Percentiles rank a stretch among this genome's conserved stretches.
Evolutionary conservation across 1,284 basidiomycete genomes (phyloP).

Genomic region (Pisolithus thermaeus): DNA sequence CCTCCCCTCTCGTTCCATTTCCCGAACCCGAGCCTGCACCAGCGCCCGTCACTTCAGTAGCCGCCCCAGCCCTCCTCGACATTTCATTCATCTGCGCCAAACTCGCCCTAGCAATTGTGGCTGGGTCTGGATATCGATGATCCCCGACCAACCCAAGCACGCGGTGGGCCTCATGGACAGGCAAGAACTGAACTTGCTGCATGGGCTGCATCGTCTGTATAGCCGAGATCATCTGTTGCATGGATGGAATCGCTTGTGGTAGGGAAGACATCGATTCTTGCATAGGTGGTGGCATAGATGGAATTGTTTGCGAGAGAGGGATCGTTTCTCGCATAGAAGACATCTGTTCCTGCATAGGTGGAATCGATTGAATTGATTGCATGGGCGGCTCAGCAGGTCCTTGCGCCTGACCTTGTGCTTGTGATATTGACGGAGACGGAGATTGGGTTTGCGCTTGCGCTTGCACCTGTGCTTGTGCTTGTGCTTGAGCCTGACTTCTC

Average conservation of each 20-base stretch:
- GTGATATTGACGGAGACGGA: neutral
- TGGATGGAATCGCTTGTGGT: too few species aligned
- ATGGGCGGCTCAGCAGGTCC: neutral
- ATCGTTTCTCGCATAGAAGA: too few species aligned
- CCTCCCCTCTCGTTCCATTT: conserved; percentile 13
- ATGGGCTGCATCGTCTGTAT: neutral
- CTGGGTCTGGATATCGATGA: conserved; percentile 30
- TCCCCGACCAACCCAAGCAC: conserved; percentile 41
- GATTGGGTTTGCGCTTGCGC: conserved; percentile 1
- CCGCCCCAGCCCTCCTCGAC: conserved; percentile 50
- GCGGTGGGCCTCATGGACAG: conserved; percentile 52
- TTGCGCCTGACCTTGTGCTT: neutral
- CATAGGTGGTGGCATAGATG: too few species aligned
- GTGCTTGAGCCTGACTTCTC: conserved; percentile 4
- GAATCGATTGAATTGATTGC: conserved; percentile 1
- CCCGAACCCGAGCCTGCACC: too few species aligned
- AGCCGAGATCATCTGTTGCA: too few species aligned
- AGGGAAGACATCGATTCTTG: too few species aligned
- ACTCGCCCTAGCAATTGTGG: conserved; percentile 51
- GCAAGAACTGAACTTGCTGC: conserved; percentile 40
- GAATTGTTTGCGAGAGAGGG: too few species aligned
- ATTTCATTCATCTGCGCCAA: conserved; percentile 73
- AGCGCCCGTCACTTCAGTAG: too few species aligned
- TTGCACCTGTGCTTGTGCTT: conserved; percentile 8
- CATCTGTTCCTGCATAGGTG: neutral